Percentiles rank a stretch among this genome's conserved stretches.
phyloP scores from a whole-genome alignment of 2,329 filamentous ascomycete genomes.

The Ceratocystis ficicola region DNA sequence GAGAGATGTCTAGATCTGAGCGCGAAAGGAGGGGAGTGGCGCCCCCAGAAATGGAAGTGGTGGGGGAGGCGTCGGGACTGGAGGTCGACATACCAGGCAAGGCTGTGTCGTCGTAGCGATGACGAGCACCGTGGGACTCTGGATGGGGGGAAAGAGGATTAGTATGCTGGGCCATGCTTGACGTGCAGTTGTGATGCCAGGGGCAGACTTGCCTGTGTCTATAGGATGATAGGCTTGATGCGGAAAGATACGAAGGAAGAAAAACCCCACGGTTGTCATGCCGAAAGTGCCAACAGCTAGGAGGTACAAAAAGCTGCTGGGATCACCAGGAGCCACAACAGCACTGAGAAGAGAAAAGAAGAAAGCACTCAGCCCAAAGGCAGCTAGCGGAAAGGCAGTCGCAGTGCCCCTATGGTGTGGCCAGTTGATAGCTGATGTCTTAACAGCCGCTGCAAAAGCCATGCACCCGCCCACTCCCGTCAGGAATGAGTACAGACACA shows the following conservation, averaged over 20 bases:
- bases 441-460: constrained; percentile 81
- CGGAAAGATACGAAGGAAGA: constrained; percentile 69
- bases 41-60: neutral
- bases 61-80: constrained; percentile 3
- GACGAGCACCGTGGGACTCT: constrained; percentile 22
- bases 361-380: constrained; percentile 89
- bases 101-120: constrained; percentile 17
- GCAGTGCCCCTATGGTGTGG: constrained; percentile 83
- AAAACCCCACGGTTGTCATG: constrained; percentile 64
- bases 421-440: constrained; percentile 80
- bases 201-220: constrained; percentile 19
- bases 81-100: constrained; percentile 48
- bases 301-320: constrained; percentile 66
- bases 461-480: constrained; percentile 82
- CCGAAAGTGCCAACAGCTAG: constrained; percentile 67
- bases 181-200: neutral
- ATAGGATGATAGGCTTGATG: constrained; percentile 48
- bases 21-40: neutral
- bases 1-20: constrained; percentile 3
- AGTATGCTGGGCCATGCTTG: neutral
- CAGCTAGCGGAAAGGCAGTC: constrained; percentile 83
- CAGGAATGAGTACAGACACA: constrained; percentile 76
- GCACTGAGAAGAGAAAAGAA: constrained; percentile 79
- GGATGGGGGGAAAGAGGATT: constrained; percentile 5
- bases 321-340: constrained; percentile 69